Evolutionary conservation across 2,329 filamentous ascomycete genomes (phyloP), one percentile per base, ranked within the genome.

Genomic region (Monosporascus sp.): DNA sequence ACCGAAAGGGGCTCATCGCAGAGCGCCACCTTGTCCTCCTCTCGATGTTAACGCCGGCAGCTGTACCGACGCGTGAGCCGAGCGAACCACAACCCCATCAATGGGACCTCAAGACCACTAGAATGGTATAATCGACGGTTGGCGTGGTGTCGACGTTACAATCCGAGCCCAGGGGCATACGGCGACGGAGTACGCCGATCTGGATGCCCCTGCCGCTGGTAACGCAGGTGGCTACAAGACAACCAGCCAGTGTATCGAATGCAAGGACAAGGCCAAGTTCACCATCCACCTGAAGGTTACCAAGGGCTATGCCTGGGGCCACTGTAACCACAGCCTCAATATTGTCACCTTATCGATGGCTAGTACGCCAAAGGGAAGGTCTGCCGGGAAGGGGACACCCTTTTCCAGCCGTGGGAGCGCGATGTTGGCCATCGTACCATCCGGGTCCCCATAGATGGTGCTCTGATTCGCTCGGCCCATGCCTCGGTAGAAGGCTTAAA

Each of bases 21-120:
- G 68, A 74, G 53, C 74, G 74, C 18, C 70, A 74, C 49, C 50
- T 74, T 5, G 69, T 77, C 1, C 74, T 1, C 74, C 74, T 3
- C 27, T 3, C 3, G 37, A 67, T 51, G 54, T 62, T 0, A 60
- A 63, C 3, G 47, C 57, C 0, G 59, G 55, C 2, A 59, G 59
- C 2, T 56, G 9, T 57, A 74, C 45, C 66, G 72, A 5, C 71
- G 72, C 1, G 68, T 60, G 25, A 58, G 72, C 50, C 67, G 71
- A 17, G 46, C 56, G 7, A 53, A 65, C 31, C 52, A 57, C 3
- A 52, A 65, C 0, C 58, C 60, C 9, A 11, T 8, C 6, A 18
- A 22, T 5, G 60, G 60, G 63, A 70, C 50, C 54, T 57, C 1
- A 48, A 59, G 9, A 61, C 60, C 5, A 64, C 57, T 2, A 67